Evolutionary conservation across 768 basidiomycete species (phyloP), one percentile per base, ranked within the genome.

Genomic region (Pulveroboletus sp.): DNA sequence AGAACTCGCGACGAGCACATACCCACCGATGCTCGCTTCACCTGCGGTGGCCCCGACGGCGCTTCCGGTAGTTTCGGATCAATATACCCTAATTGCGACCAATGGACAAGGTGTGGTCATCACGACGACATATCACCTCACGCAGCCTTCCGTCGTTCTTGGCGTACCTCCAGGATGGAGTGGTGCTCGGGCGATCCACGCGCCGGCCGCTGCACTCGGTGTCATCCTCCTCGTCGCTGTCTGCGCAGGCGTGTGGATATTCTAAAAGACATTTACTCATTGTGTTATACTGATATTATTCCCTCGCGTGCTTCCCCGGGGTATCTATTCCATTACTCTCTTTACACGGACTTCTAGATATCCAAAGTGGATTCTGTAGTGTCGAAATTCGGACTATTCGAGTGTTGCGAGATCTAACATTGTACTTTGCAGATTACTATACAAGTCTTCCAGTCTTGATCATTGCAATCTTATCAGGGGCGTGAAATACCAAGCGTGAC

Each of bases 1-100:
- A 16, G 86, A 80, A 31, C 79, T 90, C 19, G 88, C 81, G 16
- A 84, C 82, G 1, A 82, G 80, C 64, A 88, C 87, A 4, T 91
- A 91, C 59, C 71, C 65, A 31, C 74, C 88, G 0, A 69, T 87
- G 23, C 66, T 85, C 41, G 78, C 69, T 17, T 58, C 66, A 50
- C 67, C 53, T 52, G 70, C 52, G 6, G 60, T 69, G 37, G 82
- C 78, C 53, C 70, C 67, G 24, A 76, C 84, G 1, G 79, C 74
- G 7, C 65, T 91, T 11, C 85, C 87, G 14, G 70, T 69, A 17
- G 74, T 88, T 23, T 69, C 71, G 29, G 75, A 75, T 7, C 61
- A 79, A 14, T 69, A 72, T 21, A 90, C 87, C 3, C 61, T 85
- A 38, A 65, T 79, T 23, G 49, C 78, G 31, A 89, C 88, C 3